Percentiles rank a stretch among this genome's conserved stretches.
Conservation (phyloP, 345 rosid genomes). For the Xanthoceras sorbifolium region DNA sequence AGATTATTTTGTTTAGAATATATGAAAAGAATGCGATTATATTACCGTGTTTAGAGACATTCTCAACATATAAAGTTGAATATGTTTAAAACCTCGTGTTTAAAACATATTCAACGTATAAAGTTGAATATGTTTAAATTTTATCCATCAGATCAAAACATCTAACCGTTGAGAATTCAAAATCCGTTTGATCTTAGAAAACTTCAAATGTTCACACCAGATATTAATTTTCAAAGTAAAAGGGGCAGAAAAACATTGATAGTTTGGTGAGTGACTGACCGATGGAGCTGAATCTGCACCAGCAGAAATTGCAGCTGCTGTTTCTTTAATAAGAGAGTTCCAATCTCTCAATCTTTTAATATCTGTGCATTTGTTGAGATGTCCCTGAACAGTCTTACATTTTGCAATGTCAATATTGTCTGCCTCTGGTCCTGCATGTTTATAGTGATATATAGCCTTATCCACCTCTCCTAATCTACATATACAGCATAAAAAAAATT, state of each 20-base stretch:
- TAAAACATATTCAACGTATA: too few species aligned
- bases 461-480: slow-evolving; percentile 90
- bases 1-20: background rate
- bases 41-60: background rate
- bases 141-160: too few species aligned
- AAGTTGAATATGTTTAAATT: too few species aligned
- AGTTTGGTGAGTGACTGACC: slow-evolving; percentile 30
- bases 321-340: slow-evolving; percentile 60
- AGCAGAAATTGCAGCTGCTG: slow-evolving; percentile 51
- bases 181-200: too few species aligned
- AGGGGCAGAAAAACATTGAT: too few species aligned
- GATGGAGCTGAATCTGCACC: slow-evolving; percentile 95
- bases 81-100: too few species aligned
- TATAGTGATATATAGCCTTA: slow-evolving; percentile 79
- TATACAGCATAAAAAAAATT: too few species aligned
- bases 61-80: too few species aligned
- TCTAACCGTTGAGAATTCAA: too few species aligned
- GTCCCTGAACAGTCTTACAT: slow-evolving; percentile 57
- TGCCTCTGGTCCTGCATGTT: slow-evolving; percentile 84
- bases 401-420: slow-evolving; percentile 72
- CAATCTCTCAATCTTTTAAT: slow-evolving; percentile 69
- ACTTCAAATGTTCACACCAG: background rate
- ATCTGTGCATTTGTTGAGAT: slow-evolving; percentile 68
- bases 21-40: background rate
- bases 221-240: too few species aligned